Evolutionary conservation across 1,284 basidiomycete species (phyloP).

Genomic region (Ceratobasidium sp.): DNA sequence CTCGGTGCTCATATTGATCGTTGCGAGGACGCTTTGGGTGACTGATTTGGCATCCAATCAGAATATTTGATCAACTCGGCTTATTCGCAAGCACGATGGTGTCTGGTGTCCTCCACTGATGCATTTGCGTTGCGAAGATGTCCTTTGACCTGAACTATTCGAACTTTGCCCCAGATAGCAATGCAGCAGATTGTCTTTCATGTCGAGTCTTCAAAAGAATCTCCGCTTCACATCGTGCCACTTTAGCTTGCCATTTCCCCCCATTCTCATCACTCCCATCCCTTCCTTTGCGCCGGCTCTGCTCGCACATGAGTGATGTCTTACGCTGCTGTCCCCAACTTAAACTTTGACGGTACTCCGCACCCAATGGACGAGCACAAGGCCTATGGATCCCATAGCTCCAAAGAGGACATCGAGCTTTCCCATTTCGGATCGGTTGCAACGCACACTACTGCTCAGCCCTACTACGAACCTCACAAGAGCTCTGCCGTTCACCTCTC

Average conservation of each 20-base stretch:
- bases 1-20: neutral
- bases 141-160: neutral
- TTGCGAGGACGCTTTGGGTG: neutral
- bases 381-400: neutral
- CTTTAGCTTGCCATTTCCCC: neutral
- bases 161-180: neutral
- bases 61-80: neutral
- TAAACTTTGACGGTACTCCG: neutral
- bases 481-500: constrained; percentile 6
- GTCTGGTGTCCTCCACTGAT: neutral
- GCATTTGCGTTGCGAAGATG: neutral
- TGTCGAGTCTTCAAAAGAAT: neutral
- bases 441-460: neutral
- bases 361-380: neutral
- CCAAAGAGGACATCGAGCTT: constrained; percentile 30
- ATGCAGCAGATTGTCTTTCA: neutral
- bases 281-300: too few relatives aligned
- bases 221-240: too few relatives aligned
- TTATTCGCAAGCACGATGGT: neutral
- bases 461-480: constrained; percentile 27
- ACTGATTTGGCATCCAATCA: too few relatives aligned
- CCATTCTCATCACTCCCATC: too few relatives aligned
- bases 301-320: constrained; percentile 3
- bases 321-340: constrained; percentile 9
- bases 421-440: neutral